Evolutionary conservation across 495 filamentous ascomycete species (phyloP).

Genomic region (Staphylotrichum tortipilum): DNA sequence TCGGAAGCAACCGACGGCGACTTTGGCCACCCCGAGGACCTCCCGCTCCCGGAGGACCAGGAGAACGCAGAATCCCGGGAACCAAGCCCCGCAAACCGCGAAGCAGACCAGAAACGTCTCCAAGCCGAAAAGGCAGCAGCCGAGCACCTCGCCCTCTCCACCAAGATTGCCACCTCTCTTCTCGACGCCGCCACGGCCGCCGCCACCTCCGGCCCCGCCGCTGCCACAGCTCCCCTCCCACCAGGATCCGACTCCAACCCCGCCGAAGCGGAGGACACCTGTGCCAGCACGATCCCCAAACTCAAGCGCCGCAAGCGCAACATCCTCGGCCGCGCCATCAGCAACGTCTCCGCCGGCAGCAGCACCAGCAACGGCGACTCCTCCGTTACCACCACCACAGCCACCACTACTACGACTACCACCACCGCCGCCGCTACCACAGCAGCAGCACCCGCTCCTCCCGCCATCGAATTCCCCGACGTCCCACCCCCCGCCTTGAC

Average conservation of each 20-base stretch:
- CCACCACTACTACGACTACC: not conserved
- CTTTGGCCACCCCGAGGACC: conserved; percentile 1
- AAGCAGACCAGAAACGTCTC: not conserved
- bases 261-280: not conserved
- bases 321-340: conserved; percentile 43
- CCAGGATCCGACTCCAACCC: conserved; percentile 10
- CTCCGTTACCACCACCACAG: not conserved
- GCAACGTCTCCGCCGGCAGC: conserved; percentile 40
- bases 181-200: conserved; percentile 2
- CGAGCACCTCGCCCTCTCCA: conserved; percentile 23
- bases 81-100: not conserved
- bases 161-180: conserved; percentile 22
- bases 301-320: conserved; percentile 27
- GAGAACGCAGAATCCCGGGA: not conserved
- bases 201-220: conserved; percentile 11
- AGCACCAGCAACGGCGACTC: conserved; percentile 10
- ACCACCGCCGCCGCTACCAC: not conserved
- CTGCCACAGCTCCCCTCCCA: not conserved
- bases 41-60: not conserved
- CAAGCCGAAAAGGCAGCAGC: conserved; percentile 11
- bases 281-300: not conserved
- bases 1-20: conserved; percentile 29
- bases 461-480: too few species aligned
- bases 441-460: not conserved
- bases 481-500: conserved; percentile 31